Evolutionary conservation across 2,329 filamentous ascomycete genomes (phyloP).

Genomic region (Chaetomium globosum): DNA sequence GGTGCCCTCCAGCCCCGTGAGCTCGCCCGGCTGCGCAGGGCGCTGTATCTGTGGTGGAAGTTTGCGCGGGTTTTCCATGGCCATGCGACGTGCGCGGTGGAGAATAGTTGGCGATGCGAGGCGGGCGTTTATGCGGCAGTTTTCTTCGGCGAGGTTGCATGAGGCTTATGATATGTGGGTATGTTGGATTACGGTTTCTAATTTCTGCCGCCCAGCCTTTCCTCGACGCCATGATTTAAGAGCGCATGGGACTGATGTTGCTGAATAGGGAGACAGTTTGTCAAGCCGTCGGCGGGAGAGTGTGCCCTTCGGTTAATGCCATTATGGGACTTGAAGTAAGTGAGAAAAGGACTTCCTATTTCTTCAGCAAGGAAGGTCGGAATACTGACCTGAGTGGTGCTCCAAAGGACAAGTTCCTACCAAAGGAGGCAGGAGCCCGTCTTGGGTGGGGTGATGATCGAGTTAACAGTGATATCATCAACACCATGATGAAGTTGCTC

Average conservation of each 20-base stretch:
- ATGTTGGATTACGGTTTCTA: background rate
- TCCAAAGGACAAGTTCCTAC: conserved; percentile 33
- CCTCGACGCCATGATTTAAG: background rate
- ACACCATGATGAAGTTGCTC: conserved; percentile 52
- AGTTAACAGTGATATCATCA: conserved; percentile 41
- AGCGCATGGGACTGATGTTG: background rate
- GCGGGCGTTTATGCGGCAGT: conserved; percentile 48
- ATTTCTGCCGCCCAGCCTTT: background rate
- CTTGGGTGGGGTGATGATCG: conserved; percentile 39
- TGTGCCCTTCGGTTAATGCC: conserved; percentile 48
- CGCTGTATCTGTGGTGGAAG: conserved; percentile 58
- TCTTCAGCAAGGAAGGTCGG: background rate
- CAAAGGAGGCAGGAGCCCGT: conserved; percentile 34
- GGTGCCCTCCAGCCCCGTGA: conserved; percentile 49
- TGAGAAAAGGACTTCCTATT: background rate
- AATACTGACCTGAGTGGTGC: conserved; percentile 5
- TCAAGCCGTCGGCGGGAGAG: conserved; percentile 49
- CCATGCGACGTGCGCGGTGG: conserved; percentile 40
- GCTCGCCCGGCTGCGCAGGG: conserved; percentile 51
- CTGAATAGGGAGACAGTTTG: conserved; percentile 47
- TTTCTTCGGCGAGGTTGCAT: conserved; percentile 49
- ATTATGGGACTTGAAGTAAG: conserved; percentile 29
- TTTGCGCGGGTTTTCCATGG: conserved; percentile 57
- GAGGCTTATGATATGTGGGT: conserved; percentile 49
- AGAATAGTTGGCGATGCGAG: conserved; percentile 42